Base-by-base conservation (phyloP, 129 eudicot genomes). In the Kitagawia praeruptora region DNA sequence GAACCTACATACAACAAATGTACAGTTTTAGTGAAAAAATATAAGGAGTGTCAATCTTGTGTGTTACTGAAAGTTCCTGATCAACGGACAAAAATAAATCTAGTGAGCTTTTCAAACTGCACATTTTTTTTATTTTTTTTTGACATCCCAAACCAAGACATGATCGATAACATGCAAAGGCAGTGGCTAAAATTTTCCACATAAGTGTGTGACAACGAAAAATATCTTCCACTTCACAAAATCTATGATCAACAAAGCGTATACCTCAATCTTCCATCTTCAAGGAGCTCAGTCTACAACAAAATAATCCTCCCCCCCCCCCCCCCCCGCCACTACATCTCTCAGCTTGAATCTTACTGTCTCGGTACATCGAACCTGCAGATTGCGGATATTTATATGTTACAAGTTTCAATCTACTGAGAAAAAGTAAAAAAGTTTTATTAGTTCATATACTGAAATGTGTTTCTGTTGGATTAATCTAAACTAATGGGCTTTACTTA, bases 201-300 rank as follows among this genome's bases (percentile, higher is more conserved):
- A 67, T 11, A 67, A 31, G 42, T 14, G 16, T 31, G 5, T 34
- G 37, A 34, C 37, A 34, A 34, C 9, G n/a, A 18, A 19, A 23
- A 38, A 8, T 15, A 73, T 19, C 14, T 41, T 31, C 10, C 19
- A 15, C 13, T 16, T 9, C 6, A 71, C 0, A 25, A 46, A 71
- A 18, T 21, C 47, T 3, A 9, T 71, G 27, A 9, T 40, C 8
- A 23, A 72, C 21, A 25, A 73, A 73, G 54, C 16, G 14, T 73
- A 38, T 74, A 80, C 87, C 51, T 85, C 84, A 87, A 48, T 85
- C 91, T 81, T 83, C 91, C 93, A 89, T 66, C 82, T 81, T 25
- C 70, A 89, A 73, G 91, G 85, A 87, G 89, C 88, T 40, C 88
- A 86, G 44, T 89, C 85, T 75, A 87, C 89, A 37, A 89, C 89